These are phyloP conservation scores for Moricandia moricandioides DNA, from an alignment of 345 rosid genomes.

Conservation along the genomic window DNA sequence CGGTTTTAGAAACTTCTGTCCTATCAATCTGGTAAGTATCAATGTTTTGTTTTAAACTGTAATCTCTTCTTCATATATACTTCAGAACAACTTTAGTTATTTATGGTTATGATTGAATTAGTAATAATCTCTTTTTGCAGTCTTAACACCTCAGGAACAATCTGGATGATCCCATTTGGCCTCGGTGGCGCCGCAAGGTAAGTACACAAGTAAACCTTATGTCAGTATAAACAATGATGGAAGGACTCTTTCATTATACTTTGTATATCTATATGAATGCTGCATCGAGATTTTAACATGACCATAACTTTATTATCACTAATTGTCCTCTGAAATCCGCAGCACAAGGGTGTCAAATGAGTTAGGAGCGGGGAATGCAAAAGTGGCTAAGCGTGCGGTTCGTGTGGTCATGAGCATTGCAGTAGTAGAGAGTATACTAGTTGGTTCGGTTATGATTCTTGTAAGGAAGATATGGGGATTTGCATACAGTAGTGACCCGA, in stretches of 20 bases:
- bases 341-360: conserved; percentile 67
- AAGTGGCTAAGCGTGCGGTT: conserved; percentile 46
- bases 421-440: conserved; percentile 38
- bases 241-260: neutral
- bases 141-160: conserved; percentile 67
- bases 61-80: neutral
- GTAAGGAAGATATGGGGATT: conserved; percentile 49
- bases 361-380: conserved; percentile 52
- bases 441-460: conserved; percentile 43
- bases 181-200: conserved; percentile 67
- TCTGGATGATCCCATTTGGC: conserved; percentile 66
- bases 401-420: conserved; percentile 44
- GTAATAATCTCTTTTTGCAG: conserved; percentile 26
- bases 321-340: neutral
- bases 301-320: neutral
- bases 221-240: neutral
- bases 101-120: neutral
- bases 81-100: neutral
- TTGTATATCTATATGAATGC: neutral
- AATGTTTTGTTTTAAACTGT: neutral
- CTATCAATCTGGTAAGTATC: conserved; percentile 43
- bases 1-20: conserved; percentile 46
- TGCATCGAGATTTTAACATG: neutral
- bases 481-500: conserved; percentile 35
- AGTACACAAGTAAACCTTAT: neutral